Evolutionary conservation across 208 protist species (phyloP).

Genomic region (Acanthamoeba divionensis): DNA sequence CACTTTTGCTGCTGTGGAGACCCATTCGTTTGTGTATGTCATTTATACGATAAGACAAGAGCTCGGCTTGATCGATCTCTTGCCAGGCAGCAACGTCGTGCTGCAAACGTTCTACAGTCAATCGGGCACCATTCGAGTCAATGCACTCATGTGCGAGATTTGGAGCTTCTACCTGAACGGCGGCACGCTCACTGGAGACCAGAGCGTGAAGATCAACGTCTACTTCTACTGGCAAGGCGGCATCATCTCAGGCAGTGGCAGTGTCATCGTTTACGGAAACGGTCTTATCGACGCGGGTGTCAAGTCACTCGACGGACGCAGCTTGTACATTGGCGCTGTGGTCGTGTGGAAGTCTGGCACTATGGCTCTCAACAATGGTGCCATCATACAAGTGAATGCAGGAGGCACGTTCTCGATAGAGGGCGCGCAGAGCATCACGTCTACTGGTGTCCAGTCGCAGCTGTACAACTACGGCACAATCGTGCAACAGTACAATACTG

Average conservation of each 20-base stretch:
- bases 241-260: background rate
- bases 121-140: background rate
- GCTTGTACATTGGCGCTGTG: background rate
- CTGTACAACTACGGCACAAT: conserved; percentile 28
- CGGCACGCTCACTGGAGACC: background rate
- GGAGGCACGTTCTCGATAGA: background rate
- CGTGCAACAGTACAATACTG: background rate
- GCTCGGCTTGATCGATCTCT: background rate
- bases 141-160: background rate
- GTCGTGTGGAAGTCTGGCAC: background rate
- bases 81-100: background rate
- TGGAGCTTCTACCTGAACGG: background rate
- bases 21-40: background rate
- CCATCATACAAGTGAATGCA: background rate
- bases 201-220: background rate
- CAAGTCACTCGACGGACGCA: background rate
- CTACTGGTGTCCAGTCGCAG: background rate
- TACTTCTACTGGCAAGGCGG: background rate
- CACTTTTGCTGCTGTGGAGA: background rate
- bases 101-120: background rate
- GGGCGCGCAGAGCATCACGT: too few species aligned
- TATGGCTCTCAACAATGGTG: background rate
- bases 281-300: background rate
- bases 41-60: background rate
- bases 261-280: background rate